Evolutionary conservation across 345 rosid species (phyloP).

Genomic region (Hibiscus syriacus): DNA sequence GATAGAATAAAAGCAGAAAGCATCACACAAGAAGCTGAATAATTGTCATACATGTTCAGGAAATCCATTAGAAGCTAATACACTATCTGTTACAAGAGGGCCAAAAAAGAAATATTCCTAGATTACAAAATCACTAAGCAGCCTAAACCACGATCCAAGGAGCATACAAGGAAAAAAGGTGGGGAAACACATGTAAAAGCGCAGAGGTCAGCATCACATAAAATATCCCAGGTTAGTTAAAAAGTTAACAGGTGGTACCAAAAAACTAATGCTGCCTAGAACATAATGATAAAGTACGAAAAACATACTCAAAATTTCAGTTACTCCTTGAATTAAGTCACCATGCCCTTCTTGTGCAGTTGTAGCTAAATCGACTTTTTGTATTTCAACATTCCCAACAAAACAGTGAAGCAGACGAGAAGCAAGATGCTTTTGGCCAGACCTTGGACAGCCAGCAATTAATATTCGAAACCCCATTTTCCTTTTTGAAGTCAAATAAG

Average conservation of each 20-base stretch:
- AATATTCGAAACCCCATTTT: constrained; percentile 62
- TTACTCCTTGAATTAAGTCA: constrained; percentile 75
- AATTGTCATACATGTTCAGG: not conserved
- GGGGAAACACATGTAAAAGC: not conserved
- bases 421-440: constrained; percentile 92
- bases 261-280: not conserved
- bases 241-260: not conserved
- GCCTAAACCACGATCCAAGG: not conserved
- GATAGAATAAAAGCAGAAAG: not conserved
- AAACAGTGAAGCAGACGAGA: constrained; percentile 85
- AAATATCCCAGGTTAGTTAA: not conserved
- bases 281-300: constrained; percentile 9
- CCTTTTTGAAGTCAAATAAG: constrained; percentile 36
- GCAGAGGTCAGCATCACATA: not conserved
- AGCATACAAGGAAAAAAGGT: not conserved
- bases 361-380: constrained; percentile 85
- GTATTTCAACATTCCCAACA: constrained; percentile 73
- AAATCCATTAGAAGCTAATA: not conserved
- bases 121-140: not conserved
- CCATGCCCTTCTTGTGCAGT: constrained; percentile 90
- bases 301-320: constrained; percentile 70
- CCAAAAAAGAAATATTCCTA: not conserved
- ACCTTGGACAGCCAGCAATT: constrained; percentile 73
- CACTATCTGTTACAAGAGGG: not conserved
- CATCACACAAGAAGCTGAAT: not conserved